These are phyloP conservation scores for Nepenthes mirabilis DNA, from an alignment of 148 eudicot species.

Conservation along the genomic window DNA sequence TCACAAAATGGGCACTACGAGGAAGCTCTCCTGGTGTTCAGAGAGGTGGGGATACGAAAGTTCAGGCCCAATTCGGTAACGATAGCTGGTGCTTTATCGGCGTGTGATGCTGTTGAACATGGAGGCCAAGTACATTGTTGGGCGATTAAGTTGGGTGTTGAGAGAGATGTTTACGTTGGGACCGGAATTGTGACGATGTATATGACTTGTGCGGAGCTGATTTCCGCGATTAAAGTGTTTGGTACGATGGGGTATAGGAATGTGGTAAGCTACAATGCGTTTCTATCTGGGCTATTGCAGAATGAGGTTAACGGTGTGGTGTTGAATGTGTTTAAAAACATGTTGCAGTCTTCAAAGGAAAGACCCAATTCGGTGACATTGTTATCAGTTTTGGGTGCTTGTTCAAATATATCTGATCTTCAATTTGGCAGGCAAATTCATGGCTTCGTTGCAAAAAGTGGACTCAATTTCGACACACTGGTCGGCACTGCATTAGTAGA, in stretches of 20 bases:
- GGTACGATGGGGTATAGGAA: conserved; percentile 26
- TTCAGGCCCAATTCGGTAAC: conserved; percentile 47
- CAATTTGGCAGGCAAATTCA: conserved; percentile 63
- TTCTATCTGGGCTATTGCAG: conserved; percentile 52
- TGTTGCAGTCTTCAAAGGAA: conserved; percentile 20
- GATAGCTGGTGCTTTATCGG: conserved; percentile 51
- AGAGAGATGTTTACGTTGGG: conserved; percentile 50
- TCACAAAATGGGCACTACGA: conserved; percentile 31
- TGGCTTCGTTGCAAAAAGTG: conserved; percentile 37
- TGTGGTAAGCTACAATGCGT: conserved; percentile 67
- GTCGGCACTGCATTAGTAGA: conserved; percentile 70
- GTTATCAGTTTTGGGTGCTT: conserved; percentile 54
- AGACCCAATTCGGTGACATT: conserved; percentile 51
- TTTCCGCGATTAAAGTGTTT: conserved; percentile 39
- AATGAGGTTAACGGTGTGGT: conserved; percentile 35
- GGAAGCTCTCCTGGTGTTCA: conserved; percentile 40
- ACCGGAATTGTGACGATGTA: conserved; percentile 58
- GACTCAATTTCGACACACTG: conserved; percentile 31
- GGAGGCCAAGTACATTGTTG: conserved; percentile 63
- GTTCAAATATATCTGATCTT: conserved; percentile 29
- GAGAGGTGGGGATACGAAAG: conserved; percentile 20
- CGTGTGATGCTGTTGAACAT: conserved; percentile 25
- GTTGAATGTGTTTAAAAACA: conserved; percentile 43
- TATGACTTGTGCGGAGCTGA: conserved; percentile 26
- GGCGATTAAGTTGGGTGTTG: conserved; percentile 72